Base-by-base conservation (phyloP, 2,329 filamentous ascomycete species). In the Apiospora kogelbergensis region DNA sequence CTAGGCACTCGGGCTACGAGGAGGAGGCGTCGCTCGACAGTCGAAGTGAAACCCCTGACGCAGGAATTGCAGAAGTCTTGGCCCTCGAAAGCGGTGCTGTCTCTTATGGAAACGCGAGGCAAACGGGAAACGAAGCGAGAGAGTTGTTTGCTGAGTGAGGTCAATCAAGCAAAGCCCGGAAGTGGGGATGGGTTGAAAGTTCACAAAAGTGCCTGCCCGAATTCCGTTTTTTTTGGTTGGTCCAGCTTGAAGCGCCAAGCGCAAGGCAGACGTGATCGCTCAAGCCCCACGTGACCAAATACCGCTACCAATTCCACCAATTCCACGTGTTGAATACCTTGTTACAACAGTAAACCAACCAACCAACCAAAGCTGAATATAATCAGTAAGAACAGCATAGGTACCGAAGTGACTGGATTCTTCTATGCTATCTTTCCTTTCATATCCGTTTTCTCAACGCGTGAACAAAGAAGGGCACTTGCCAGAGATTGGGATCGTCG, bases 101-200 rank as follows among this genome's bases (percentile, higher is more conserved):
- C n/a, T 37, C 17, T 9, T 33, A 33, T 33, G 20, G 24, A 2
- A 17, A 33, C 15, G 6, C 17, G 53, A 60, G 53, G 30, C 53
- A 37, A 37, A 60, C 30, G 53, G 17, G 17, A 42, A 42, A 26
- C 20, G 33, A 60, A 37, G 37, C 33, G 7, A 37, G 30, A 60
- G 53, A 33, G 26, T 60, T 60, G 53, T 60, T 60, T 60, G 53
- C 53, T 60, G 53, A 60, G 53, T 60, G 53, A 60, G 30, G 53
- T 33, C 6, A 30, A 33, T 33, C 33, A 33, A 33, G 33, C 20
- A 17, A 37, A 30, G 48, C 26, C 48, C 53, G 17, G 30, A 60
- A 60, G 53, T 60, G 53, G 53, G 53, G 53, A 60, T 60, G 53
- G 26, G 20, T 9, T 37, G 42, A 45, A 45, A 45, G 42, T 42